A percentile compares a stretch with the other conserved stretches of the same genome.
Evolutionary conservation across 73 alveolate species (phyloP).

Genomic region (Uronychia setigera): DNA sequence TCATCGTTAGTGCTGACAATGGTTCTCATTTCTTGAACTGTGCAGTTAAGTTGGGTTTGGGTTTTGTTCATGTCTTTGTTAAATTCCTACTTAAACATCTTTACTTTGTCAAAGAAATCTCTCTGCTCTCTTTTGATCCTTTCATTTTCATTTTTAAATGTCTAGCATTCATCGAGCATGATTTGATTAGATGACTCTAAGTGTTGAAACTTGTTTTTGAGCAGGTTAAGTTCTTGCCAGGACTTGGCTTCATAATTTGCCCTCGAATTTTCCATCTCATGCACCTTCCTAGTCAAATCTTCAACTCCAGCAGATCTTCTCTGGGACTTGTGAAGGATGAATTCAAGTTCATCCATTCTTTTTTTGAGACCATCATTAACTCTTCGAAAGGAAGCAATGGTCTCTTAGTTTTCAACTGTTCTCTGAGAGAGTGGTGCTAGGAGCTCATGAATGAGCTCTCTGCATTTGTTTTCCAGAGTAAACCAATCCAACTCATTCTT

Average conservation of each 20-base stretch:
- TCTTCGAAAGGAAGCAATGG: background rate
- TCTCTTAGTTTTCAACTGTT: constrained; percentile 21
- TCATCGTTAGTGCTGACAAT: constrained; percentile 9
- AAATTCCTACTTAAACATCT: constrained; percentile 24
- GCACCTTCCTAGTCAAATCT: constrained; percentile 19
- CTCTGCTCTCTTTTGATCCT: constrained; percentile 15
- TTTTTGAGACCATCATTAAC: constrained; percentile 1
- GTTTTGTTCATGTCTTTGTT: constrained; percentile 10
- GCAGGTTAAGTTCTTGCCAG: background rate
- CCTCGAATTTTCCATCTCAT: constrained; percentile 23
- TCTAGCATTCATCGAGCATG: constrained; percentile 9
- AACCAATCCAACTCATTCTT: constrained; percentile 35
- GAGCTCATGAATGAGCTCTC: constrained; percentile 32
- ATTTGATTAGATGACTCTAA: background rate
- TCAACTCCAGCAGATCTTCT: constrained; percentile 20
- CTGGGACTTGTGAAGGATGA: constrained; percentile 17
- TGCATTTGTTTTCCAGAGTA: constrained; percentile 20
- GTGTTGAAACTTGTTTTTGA: background rate
- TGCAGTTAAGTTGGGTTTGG: constrained; percentile 14
- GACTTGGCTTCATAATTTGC: constrained; percentile 13
- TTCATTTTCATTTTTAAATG: constrained; percentile 27
- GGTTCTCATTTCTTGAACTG: background rate
- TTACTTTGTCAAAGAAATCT: constrained; percentile 24
- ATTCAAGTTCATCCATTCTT: constrained; percentile 34
- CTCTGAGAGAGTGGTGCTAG: constrained; percentile 17